Evolutionary conservation across 1,284 basidiomycete genomes (phyloP).

Genomic region (Sparassis latifolia): DNA sequence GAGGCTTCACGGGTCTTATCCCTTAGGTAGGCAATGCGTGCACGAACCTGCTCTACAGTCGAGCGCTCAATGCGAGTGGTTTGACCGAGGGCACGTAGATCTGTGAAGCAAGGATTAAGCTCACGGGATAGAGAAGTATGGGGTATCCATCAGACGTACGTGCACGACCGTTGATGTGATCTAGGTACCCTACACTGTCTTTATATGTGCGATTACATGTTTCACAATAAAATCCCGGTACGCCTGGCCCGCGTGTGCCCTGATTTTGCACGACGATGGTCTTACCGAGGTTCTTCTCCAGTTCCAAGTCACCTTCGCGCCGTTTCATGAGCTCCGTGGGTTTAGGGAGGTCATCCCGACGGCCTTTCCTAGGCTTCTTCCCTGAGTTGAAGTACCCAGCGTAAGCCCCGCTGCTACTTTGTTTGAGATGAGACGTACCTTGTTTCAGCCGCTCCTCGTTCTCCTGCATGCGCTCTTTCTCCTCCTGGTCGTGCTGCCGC

Average conservation of each 20-base stretch:
- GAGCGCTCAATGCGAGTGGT: constrained; percentile 88
- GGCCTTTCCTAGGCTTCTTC: constrained; percentile 67
- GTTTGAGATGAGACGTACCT: constrained; percentile 40
- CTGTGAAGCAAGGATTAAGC: constrained; percentile 33
- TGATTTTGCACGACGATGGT: constrained; percentile 72
- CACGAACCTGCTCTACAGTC: constrained; percentile 87
- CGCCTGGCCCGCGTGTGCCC: constrained; percentile 67
- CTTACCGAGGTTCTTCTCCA: constrained; percentile 89
- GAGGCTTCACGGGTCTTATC: constrained; percentile 80
- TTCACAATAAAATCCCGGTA: constrained; percentile 91
- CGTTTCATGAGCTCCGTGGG: constrained; percentile 87
- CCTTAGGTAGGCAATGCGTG: constrained; percentile 82
- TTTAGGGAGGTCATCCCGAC: constrained; percentile 69
- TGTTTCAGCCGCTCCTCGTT: constrained; percentile 80
- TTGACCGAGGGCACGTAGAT: constrained; percentile 89
- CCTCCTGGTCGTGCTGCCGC: constrained; percentile 68
- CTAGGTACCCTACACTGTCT: constrained; percentile 89
- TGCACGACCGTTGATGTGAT: constrained; percentile 92
- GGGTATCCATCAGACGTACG: constrained; percentile 53
- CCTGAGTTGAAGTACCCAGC: constrained; percentile 39
- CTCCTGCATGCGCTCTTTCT: constrained; percentile 76
- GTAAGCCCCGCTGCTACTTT: background rate
- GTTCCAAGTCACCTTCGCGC: constrained; percentile 73
- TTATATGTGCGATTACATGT: constrained; percentile 88
- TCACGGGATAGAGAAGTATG: background rate